Evolutionary conservation across 2,329 filamentous ascomycete genomes (phyloP).

Genomic region (Akanthomyces lecanii): DNA sequence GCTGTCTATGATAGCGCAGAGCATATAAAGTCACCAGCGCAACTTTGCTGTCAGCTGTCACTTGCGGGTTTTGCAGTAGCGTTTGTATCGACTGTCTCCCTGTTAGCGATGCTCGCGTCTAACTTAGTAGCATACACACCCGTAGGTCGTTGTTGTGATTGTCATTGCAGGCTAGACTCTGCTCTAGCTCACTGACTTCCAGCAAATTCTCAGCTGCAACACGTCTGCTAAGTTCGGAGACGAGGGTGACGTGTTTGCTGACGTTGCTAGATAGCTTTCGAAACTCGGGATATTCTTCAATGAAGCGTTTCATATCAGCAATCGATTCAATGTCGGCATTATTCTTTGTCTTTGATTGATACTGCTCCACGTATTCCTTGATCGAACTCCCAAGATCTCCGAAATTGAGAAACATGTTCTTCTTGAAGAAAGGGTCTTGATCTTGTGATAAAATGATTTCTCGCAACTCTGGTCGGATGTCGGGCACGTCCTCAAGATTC

Average conservation of each 20-base stretch:
- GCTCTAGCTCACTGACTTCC: conserved; percentile 96
- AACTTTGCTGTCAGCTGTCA: conserved; percentile 79
- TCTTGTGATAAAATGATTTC: conserved; percentile 96
- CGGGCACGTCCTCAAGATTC: conserved; percentile 76
- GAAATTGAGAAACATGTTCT: conserved; percentile 99
- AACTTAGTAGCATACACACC: conserved; percentile 41
- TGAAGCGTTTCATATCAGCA: conserved; percentile 97
- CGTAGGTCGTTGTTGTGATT: conserved; percentile 91
- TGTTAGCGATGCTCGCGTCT: background rate
- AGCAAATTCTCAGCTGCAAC: conserved; percentile 82
- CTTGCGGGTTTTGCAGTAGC: conserved; percentile 73
- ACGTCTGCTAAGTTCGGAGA: conserved; percentile 84
- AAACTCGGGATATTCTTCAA: conserved; percentile 98
- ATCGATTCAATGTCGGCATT: conserved; percentile 96
- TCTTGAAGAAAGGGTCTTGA: conserved; percentile 97
- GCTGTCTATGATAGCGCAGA: conserved; percentile 82
- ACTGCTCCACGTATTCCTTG: conserved; percentile 97
- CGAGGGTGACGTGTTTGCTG: conserved; percentile 95
- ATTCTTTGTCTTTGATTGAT: conserved; percentile 95
- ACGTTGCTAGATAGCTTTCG: conserved; percentile 95
- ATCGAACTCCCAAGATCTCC: conserved; percentile 93
- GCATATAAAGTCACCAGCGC: conserved; percentile 92
- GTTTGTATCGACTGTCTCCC: conserved; percentile 67
- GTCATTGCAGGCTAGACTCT: conserved; percentile 94
- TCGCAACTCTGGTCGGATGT: conserved; percentile 79